phyloP scores from a whole-genome alignment of 2,329 filamentous ascomycete genomes.

The Claviceps cyperi region DNA sequence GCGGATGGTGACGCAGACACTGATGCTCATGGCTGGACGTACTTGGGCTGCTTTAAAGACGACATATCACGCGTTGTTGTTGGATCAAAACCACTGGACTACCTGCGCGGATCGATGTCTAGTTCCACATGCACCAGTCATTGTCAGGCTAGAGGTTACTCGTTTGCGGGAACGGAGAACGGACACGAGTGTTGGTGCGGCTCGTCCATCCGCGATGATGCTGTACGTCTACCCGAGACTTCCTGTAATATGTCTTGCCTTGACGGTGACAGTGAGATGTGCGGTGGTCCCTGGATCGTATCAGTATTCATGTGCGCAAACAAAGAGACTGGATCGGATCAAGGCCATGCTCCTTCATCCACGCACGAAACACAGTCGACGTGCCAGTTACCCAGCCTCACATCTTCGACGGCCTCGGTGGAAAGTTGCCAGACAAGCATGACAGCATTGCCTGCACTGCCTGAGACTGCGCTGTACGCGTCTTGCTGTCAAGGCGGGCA shows the following conservation, averaged over 20 bases:
- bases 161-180: constrained; percentile 35
- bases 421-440: not conserved
- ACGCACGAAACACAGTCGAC: not conserved
- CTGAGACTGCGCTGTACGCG: not conserved
- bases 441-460: not conserved
- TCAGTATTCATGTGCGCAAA: constrained; percentile 9
- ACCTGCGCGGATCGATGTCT: constrained; percentile 26
- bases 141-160: constrained; percentile 26
- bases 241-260: constrained; percentile 12
- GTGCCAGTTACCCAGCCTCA: not conserved
- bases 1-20: not conserved
- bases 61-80: constrained; percentile 10
- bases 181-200: constrained; percentile 38
- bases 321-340: not conserved
- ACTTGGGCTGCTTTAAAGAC: constrained; percentile 20
- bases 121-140: constrained; percentile 32
- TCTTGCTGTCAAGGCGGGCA: not conserved
- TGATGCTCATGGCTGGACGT: constrained; percentile 11
- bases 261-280: constrained; percentile 7
- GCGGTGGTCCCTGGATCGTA: constrained; percentile 15
- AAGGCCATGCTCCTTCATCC: not conserved
- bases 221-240: constrained; percentile 11
- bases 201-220: constrained; percentile 11
- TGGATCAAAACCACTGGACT: constrained; percentile 12
- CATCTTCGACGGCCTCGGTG: not conserved